phyloP scores from a whole-genome alignment of 2,329 filamentous ascomycete species.

The Alternaria alternata region DNA sequence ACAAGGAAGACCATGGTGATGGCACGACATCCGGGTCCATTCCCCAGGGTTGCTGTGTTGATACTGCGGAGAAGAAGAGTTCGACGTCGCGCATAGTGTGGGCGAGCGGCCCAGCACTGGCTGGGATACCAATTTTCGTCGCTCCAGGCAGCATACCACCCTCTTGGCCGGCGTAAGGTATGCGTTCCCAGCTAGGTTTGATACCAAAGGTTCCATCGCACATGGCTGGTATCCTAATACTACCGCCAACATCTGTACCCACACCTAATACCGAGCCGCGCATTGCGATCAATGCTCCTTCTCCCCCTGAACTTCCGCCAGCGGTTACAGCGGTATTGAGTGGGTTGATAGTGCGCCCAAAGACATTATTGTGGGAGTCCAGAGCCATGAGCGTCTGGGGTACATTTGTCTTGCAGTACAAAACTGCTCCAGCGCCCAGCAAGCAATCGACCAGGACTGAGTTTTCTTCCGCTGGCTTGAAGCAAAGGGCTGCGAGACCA shows the following conservation, averaged over 20 bases:
- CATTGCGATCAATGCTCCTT: conserved; percentile 61
- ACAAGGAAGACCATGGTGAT: conserved; percentile 47
- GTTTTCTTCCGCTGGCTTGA: conserved; percentile 51
- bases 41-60: conserved; percentile 61
- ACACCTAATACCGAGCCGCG: conserved; percentile 60
- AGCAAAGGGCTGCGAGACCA: conserved; percentile 54
- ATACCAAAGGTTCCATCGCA: conserved; percentile 60
- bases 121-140: conserved; percentile 55
- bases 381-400: conserved; percentile 63
- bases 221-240: conserved; percentile 61
- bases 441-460: conserved; percentile 56
- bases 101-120: conserved; percentile 58
- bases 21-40: conserved; percentile 55
- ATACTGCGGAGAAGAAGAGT: conserved; percentile 63
- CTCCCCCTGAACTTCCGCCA: conserved; percentile 62
- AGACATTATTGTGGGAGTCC: conserved; percentile 62
- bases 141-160: conserved; percentile 57
- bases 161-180: conserved; percentile 63
- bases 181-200: conserved; percentile 56
- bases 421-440: conserved; percentile 57
- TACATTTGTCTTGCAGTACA: conserved; percentile 64
- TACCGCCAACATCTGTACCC: conserved; percentile 65
- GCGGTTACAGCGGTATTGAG: conserved; percentile 58
- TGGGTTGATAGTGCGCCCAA: conserved; percentile 58
- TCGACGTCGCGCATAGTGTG: conserved; percentile 61